Conservation (phyloP, 805 yeast species). For the Komagataella ulmi region DNA sequence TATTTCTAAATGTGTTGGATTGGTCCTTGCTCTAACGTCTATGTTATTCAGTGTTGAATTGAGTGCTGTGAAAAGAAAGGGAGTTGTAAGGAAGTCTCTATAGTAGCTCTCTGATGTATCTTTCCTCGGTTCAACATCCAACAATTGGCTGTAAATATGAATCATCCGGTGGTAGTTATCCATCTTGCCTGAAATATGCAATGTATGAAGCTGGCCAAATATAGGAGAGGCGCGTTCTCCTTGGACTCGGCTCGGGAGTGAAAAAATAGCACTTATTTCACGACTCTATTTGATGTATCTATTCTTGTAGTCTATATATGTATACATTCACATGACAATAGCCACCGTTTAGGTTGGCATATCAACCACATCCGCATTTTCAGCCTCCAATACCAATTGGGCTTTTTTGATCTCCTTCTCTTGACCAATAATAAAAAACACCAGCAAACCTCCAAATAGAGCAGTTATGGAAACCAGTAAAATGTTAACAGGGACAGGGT, state of each 20-base stretch:
- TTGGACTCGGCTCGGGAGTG: neutral
- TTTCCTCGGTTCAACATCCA: neutral
- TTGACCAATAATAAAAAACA: slow-evolving; percentile 28
- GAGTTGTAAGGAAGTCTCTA: neutral
- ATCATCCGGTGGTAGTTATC: neutral
- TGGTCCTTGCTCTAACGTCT: neutral
- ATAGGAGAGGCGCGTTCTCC: no score
- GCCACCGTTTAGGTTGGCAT: slow-evolving; percentile 18
- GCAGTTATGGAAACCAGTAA: slow-evolving; percentile 40
- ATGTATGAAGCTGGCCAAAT: no score
- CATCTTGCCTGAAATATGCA: neutral
- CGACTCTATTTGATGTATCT: neutral
- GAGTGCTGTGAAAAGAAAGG: neutral
- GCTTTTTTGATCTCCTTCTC: slow-evolving; percentile 31
- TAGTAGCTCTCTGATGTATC: neutral
- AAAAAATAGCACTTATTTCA: neutral
- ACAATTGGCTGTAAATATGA: neutral
- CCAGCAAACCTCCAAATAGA: slow-evolving; percentile 31
- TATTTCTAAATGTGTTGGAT: neutral
- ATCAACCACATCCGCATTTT: slow-evolving; percentile 33
- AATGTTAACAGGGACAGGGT: slow-evolving; percentile 71
- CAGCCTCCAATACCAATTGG: slow-evolving; percentile 50
- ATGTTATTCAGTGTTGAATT: neutral
- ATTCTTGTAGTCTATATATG: neutral
- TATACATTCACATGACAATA: neutral